These are phyloP conservation scores for Puccinia coronata DNA, from an alignment of 1,284 basidiomycete species.

Conservation along the genomic window DNA sequence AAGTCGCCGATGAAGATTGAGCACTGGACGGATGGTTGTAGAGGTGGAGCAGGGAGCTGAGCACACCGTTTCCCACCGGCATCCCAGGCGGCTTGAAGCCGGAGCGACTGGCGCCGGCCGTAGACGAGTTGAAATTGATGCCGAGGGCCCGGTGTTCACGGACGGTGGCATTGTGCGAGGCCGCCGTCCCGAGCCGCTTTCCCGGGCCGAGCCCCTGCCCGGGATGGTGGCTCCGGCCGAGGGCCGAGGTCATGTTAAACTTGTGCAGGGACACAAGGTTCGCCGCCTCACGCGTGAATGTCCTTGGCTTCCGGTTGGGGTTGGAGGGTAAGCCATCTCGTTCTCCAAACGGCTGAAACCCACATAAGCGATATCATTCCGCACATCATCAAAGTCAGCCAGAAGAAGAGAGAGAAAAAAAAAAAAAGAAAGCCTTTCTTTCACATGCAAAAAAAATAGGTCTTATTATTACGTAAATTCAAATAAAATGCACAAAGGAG, in stretches of 20 bases:
- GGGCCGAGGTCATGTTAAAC: conserved; percentile 24
- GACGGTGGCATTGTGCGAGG: conserved; percentile 18
- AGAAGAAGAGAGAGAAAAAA: background rate
- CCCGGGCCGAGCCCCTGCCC: background rate
- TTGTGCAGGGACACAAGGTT: conserved; percentile 46
- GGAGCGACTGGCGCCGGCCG: background rate
- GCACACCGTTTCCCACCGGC: conserved; percentile 38
- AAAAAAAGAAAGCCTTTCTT: background rate
- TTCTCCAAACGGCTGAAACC: conserved; percentile 45
- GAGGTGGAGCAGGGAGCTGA: conserved; percentile 41
- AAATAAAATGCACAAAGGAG: background rate
- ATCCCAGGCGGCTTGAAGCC: conserved; percentile 6
- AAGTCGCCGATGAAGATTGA: conserved; percentile 42
- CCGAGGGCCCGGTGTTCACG: conserved; percentile 3
- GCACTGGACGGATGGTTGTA: conserved; percentile 43
- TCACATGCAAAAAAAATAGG: background rate
- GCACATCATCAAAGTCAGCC: background rate
- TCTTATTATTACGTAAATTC: too few species aligned
- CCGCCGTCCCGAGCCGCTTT: conserved; percentile 7
- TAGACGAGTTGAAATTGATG: background rate
- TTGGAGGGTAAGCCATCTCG: conserved; percentile 46
- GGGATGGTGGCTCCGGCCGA: background rate
- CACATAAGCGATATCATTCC: background rate
- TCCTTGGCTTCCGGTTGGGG: conserved; percentile 37
- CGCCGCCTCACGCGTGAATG: conserved; percentile 48